A percentile compares a stretch with the other conserved stretches of the same genome.
Evolutionary conservation across 2,329 filamentous ascomycete species (phyloP).

Genomic region (Arthrobotrys pseudoclavata): DNA sequence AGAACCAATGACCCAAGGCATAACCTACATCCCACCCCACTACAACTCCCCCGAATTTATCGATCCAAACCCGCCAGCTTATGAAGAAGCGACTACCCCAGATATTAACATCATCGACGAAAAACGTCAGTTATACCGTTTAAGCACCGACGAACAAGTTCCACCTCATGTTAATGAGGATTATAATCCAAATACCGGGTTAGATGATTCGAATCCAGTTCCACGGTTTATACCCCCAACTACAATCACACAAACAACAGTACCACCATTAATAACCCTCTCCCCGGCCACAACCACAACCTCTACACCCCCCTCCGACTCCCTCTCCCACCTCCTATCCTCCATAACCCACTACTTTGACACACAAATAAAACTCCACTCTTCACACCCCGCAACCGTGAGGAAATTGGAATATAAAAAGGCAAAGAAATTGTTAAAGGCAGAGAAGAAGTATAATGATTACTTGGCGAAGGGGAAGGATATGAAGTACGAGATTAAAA

Average conservation of each 20-base stretch:
- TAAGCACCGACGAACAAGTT: conserved; percentile 29
- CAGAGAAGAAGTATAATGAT: conserved; percentile 49
- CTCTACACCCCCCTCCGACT: neutral
- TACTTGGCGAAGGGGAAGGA: conserved; percentile 43
- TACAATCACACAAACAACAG: neutral
- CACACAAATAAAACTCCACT: conserved; percentile 43
- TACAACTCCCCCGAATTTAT: conserved; percentile 28
- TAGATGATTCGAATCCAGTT: conserved; percentile 5
- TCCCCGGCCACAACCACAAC: neutral
- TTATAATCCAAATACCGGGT: conserved; percentile 44
- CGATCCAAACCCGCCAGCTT: conserved; percentile 49
- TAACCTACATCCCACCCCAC: conserved; percentile 36
- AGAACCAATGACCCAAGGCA: conserved; percentile 48
- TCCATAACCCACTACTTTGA: conserved; percentile 40
- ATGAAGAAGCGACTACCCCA: conserved; percentile 28
- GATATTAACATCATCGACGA: conserved; percentile 21
- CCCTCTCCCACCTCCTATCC: conserved; percentile 17
- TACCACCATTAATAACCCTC: conserved; percentile 7
- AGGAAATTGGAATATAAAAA: conserved; percentile 42
- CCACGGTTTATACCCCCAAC: conserved; percentile 1
- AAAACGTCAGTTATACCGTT: conserved; percentile 30
- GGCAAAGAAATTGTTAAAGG: conserved; percentile 44
- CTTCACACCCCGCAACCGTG: neutral
- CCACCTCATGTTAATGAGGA: conserved; percentile 20
- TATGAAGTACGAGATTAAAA: conserved; percentile 26